phyloP scores from a whole-genome alignment of 192 early-diverging fungal genomes.

The Phlyctochytrium planicorne region DNA sequence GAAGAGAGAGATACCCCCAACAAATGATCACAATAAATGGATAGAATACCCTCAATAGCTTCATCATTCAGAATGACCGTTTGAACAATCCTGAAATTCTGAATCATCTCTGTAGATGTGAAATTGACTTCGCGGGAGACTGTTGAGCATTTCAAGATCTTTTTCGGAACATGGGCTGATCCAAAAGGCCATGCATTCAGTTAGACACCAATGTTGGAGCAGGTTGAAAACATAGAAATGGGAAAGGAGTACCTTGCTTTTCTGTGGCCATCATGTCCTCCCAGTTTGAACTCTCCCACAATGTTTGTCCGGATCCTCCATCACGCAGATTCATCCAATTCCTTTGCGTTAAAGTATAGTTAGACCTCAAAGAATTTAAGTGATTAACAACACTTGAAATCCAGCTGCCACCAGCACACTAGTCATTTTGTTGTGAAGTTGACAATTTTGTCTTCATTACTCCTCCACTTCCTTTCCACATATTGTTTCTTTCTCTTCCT shows the following conservation, averaged over 20 bases:
- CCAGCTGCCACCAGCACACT: too few relatives aligned
- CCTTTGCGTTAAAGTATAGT: too few relatives aligned
- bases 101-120: conserved; percentile 12
- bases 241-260: conserved; percentile 12
- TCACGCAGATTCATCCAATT: conserved; percentile 26
- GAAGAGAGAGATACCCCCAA: too few relatives aligned
- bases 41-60: conserved; percentile 2
- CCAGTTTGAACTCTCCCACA: conserved; percentile 13
- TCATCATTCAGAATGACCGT: conserved; percentile 4
- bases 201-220: not conserved
- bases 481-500: too few relatives aligned
- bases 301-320: conserved; percentile 3
- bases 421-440: too few relatives aligned
- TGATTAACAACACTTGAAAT: too few relatives aligned
- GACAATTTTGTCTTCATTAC: too few relatives aligned
- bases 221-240: not conserved
- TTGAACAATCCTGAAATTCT: conserved; percentile 12
- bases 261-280: not conserved
- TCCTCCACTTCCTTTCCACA: too few relatives aligned
- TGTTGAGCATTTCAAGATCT: conserved; percentile 13
- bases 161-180: conserved; percentile 9
- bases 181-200: conserved; percentile 2
- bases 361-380: too few relatives aligned
- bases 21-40: too few relatives aligned
- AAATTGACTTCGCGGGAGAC: conserved; percentile 24